These are phyloP conservation scores for Diaporthe vexans DNA, from an alignment of 2,329 filamentous ascomycete genomes.

Conservation along the genomic window DNA sequence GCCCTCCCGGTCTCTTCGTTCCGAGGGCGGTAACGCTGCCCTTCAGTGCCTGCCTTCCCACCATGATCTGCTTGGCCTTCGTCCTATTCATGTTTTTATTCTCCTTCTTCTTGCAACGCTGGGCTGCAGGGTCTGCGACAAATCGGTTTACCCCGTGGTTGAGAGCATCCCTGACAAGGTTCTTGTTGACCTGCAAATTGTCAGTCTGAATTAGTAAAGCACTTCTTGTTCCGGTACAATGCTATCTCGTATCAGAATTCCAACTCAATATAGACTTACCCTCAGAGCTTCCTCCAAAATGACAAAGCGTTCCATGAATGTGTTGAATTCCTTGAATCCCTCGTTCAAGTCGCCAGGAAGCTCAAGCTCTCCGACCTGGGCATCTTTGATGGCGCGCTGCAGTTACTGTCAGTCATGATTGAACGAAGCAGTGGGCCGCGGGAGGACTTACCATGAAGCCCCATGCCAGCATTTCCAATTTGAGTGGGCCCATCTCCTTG, in stretches of 20 bases:
- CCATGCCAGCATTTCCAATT: not conserved
- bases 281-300: not conserved
- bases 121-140: not conserved
- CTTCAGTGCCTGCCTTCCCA: not conserved
- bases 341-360: not conserved
- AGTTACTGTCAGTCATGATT: not conserved
- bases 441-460: not conserved
- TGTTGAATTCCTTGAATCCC: not conserved
- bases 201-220: not conserved
- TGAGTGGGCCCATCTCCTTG: not conserved
- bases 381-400: not conserved
- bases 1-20: not conserved
- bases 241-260: not conserved
- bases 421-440: not conserved
- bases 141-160: not conserved
- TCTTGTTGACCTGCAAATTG: not conserved
- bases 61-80: not conserved
- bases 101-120: not conserved
- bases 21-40: not conserved
- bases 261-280: not conserved
- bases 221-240: rapidly evolving
- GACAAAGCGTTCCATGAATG: not conserved
- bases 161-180: not conserved
- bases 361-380: not conserved
- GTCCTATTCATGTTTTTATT: not conserved